phyloP scores from a whole-genome alignment of 2,329 filamentous ascomycete genomes.

The Eutypella sp. region DNA sequence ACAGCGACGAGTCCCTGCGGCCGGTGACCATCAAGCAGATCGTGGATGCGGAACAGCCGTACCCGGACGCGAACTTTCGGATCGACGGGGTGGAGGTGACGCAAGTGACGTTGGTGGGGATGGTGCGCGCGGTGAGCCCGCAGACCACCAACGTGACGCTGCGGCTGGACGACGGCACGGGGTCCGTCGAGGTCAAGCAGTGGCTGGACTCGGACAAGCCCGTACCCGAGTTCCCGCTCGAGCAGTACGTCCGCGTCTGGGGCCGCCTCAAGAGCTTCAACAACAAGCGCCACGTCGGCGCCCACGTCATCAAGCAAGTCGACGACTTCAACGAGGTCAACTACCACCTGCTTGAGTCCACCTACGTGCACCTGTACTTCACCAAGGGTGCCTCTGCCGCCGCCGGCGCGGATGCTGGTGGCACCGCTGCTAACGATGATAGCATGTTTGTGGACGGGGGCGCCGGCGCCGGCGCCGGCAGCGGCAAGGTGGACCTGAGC shows the following conservation, averaged over 20 bases:
- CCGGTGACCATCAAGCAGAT: constrained; percentile 96
- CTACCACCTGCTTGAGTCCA: constrained; percentile 87
- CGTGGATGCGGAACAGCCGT: constrained; percentile 72
- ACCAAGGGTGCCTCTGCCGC: constrained; percentile 55
- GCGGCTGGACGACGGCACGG: constrained; percentile 92
- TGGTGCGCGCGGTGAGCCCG: constrained; percentile 80
- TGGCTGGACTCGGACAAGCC: constrained; percentile 67
- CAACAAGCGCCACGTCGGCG: constrained; percentile 75
- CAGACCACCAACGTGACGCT: constrained; percentile 90
- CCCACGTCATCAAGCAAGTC: constrained; percentile 75
- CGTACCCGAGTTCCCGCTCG: constrained; percentile 57
- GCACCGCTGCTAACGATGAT: constrained; percentile 36
- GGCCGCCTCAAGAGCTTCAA: constrained; percentile 81
- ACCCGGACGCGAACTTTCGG: constrained; percentile 69
- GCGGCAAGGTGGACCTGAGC: constrained; percentile 34
- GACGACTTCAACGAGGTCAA: constrained; percentile 87
- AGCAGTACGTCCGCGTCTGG: constrained; percentile 80
- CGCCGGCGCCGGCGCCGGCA: constrained; percentile 36
- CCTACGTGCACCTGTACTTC: constrained; percentile 81
- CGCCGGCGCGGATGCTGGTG: constrained; percentile 27
- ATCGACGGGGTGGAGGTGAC: constrained; percentile 73
- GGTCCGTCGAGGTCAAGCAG: constrained; percentile 83
- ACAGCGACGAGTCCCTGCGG: constrained; percentile 79
- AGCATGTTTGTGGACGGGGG: constrained; percentile 54
- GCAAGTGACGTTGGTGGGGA: constrained; percentile 80